Conservation (phyloP, 2,329 filamentous ascomycete species). For the Lachnum nothofagi region DNA sequence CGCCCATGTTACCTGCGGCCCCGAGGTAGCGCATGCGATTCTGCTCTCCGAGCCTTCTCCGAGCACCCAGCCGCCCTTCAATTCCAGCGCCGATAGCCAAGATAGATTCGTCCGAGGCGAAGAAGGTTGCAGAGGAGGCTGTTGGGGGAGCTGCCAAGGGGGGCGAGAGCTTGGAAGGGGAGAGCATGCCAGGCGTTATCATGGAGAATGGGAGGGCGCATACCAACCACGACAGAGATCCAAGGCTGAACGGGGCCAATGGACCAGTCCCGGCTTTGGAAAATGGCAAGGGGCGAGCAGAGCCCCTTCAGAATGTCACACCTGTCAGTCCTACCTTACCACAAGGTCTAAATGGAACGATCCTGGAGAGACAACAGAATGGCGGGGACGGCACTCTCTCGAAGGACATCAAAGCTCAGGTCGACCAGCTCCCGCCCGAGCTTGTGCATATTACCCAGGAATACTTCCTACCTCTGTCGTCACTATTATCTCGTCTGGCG, state of each 20-base stretch:
- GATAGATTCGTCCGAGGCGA: slow-evolving; percentile 32
- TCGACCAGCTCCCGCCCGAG: slow-evolving; percentile 57
- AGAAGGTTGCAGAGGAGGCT: slow-evolving; percentile 25
- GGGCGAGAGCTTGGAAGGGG: slow-evolving; percentile 23
- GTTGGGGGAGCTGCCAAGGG: slow-evolving; percentile 26
- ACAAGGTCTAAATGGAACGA: slow-evolving; percentile 28
- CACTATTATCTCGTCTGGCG: slow-evolving; percentile 70
- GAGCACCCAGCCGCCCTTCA: slow-evolving; percentile 3
- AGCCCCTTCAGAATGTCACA: slow-evolving; percentile 28
- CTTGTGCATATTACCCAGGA: slow-evolving; percentile 67
- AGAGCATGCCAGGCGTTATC: slow-evolving; percentile 49
- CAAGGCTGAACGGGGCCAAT: slow-evolving; percentile 41
- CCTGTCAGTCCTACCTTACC: slow-evolving; percentile 26
- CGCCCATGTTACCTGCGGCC: slow-evolving; percentile 27
- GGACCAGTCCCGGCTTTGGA: slow-evolving; percentile 34
- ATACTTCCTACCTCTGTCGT: slow-evolving; percentile 71
- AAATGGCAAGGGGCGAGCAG: slow-evolving; percentile 26
- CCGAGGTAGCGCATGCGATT: slow-evolving; percentile 29
- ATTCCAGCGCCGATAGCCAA: slow-evolving; percentile 26
- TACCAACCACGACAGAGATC: slow-evolving; percentile 52
- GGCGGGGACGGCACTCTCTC: slow-evolving; percentile 18
- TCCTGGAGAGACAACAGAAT: slow-evolving; percentile 18
- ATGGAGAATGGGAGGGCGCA: slow-evolving; percentile 53
- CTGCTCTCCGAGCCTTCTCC: slow-evolving; percentile 19
- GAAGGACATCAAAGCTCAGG: slow-evolving; percentile 34